phyloP scores from a whole-genome alignment of 257 asterid genomes.

The Gentiana macrophylla region DNA sequence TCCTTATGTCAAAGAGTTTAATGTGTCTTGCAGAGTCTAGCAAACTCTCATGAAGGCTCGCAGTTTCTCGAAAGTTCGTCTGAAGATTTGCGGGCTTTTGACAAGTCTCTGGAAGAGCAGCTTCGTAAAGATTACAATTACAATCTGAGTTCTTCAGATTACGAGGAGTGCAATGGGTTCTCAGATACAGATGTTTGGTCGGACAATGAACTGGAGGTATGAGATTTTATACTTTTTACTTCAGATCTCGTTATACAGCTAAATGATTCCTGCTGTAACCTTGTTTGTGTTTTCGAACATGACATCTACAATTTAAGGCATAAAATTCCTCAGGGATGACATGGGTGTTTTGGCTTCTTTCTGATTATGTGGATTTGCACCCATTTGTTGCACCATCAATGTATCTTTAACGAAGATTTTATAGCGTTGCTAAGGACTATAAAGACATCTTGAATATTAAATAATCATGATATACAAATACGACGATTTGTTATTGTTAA shows the following conservation, averaged over 20 bases:
- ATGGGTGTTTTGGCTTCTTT: too few species aligned
- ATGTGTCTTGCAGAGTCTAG: too few species aligned
- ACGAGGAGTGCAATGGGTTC: constrained; percentile 37
- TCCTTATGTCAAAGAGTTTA: not conserved
- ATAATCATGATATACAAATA: too few species aligned
- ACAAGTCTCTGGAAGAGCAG: constrained; percentile 45
- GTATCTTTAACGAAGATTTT: too few species aligned
- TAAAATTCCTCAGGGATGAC: too few species aligned
- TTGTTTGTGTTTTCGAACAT: not conserved
- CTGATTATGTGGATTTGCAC: too few species aligned
- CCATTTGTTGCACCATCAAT: too few species aligned
- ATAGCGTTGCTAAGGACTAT: too few species aligned
- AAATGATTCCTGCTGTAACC: not conserved
- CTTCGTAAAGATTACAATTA: constrained; percentile 32
- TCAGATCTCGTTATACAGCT: not conserved
- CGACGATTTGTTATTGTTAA: too few species aligned
- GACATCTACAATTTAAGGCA: too few species aligned
- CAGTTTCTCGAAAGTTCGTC: constrained; percentile 38
- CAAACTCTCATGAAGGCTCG: too few species aligned
- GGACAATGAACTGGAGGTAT: constrained; percentile 42
- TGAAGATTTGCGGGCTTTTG: constrained; percentile 43
- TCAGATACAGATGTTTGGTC: constrained; percentile 62
- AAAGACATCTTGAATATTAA: too few species aligned
- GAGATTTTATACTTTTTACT: constrained; percentile 9
- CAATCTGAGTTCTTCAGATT: constrained; percentile 52